These are phyloP conservation scores for Microsporum audouinii DNA, from an alignment of 2,329 filamentous ascomycete species.

Conservation along the genomic window DNA sequence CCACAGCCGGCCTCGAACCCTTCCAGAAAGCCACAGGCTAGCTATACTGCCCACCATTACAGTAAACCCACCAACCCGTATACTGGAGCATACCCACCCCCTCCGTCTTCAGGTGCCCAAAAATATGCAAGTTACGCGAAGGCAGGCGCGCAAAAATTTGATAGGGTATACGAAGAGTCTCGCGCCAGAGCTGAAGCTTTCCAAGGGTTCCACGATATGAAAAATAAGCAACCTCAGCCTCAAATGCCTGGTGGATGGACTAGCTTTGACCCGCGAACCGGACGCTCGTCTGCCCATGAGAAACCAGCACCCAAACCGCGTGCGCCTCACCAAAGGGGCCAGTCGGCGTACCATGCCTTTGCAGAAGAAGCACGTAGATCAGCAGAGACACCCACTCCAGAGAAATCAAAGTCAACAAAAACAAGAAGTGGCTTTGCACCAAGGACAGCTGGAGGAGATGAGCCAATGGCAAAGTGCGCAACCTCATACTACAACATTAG, in stretches of 20 bases:
- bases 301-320: constrained; percentile 7
- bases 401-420: constrained; percentile 35
- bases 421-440: constrained; percentile 49
- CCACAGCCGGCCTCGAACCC: constrained; percentile 10
- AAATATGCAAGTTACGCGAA: constrained; percentile 33
- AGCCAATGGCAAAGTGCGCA: constrained; percentile 44
- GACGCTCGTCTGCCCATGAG: constrained; percentile 16
- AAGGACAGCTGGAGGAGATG: constrained; percentile 47
- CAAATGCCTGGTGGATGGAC: constrained; percentile 24
- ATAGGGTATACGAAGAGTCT: constrained; percentile 28
- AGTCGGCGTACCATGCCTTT: constrained; percentile 32
- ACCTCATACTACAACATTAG: constrained; percentile 38
- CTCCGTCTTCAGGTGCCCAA: constrained; percentile 28
- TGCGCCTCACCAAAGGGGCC: constrained; percentile 20
- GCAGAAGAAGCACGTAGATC: constrained; percentile 22
- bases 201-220: constrained; percentile 37
- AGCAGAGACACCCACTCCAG: constrained; percentile 23
- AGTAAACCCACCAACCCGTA: constrained; percentile 5
- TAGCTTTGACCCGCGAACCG: constrained; percentile 31
- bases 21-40: constrained; percentile 13
- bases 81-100: constrained; percentile 15
- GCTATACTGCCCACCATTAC: neutral
- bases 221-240: constrained; percentile 14
- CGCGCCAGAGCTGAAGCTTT: constrained; percentile 36
- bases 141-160: constrained; percentile 31